Conservation (phyloP, 371 early-diverging fungal genomes). For the Haplosporangium sp. region DNA sequence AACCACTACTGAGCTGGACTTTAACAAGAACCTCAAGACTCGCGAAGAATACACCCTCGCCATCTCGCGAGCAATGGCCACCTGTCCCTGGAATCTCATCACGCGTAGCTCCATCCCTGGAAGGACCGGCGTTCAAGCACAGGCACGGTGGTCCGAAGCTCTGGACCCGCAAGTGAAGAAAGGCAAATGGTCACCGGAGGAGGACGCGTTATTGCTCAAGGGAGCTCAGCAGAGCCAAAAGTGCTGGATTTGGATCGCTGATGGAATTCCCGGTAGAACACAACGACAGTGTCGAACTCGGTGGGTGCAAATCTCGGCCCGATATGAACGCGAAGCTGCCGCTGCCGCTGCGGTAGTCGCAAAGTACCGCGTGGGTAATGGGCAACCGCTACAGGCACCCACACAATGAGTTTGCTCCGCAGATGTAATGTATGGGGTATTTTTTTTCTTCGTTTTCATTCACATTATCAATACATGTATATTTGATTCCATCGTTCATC, state of each 20-base stretch:
- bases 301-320: slow-evolving; percentile 62
- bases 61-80: slow-evolving; percentile 18
- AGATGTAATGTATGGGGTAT: no score
- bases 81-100: slow-evolving; percentile 69
- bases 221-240: slow-evolving; percentile 65
- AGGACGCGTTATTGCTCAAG: slow-evolving; percentile 66
- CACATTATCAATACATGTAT: no score
- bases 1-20: no score
- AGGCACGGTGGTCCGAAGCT: slow-evolving; percentile 82
- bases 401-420: no score
- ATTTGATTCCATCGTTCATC: no score
- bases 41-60: slow-evolving; percentile 12
- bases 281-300: slow-evolving; percentile 82
- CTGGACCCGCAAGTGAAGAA: slow-evolving; percentile 75
- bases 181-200: slow-evolving; percentile 75
- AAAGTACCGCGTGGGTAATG: neutral
- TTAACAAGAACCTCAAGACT: neutral
- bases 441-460: no score
- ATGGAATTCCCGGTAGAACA: slow-evolving; percentile 73
- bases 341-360: neutral
- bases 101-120: slow-evolving; percentile 63
- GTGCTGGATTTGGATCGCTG: slow-evolving; percentile 82
- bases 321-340: slow-evolving; percentile 11
- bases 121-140: slow-evolving; percentile 77
- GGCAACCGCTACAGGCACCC: no score